Evolutionary conservation across 2,329 filamentous ascomycete genomes (phyloP).

Genomic region (Calonectria pteridis): DNA sequence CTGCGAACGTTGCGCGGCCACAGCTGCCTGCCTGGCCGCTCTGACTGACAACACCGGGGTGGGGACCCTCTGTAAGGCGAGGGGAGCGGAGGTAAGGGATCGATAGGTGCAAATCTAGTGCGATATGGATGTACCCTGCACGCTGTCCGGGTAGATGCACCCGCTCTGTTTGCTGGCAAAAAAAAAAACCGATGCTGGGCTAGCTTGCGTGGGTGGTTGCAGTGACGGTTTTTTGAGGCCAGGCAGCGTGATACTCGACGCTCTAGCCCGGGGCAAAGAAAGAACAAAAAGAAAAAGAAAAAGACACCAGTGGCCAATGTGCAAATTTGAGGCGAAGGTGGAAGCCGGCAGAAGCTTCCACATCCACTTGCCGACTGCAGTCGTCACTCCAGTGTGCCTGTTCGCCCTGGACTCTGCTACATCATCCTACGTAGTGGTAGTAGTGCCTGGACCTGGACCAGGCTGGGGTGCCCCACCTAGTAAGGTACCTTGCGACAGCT

Average conservation of each 20-base stretch:
- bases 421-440: constrained; percentile 40
- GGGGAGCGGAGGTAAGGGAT: constrained; percentile 3
- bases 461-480: constrained; percentile 27
- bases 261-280: neutral
- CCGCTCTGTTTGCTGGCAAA: constrained; percentile 4
- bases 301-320: constrained; percentile 1
- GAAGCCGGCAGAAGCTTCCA: constrained; percentile 51
- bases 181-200: neutral
- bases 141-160: neutral
- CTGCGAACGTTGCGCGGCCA: constrained; percentile 37
- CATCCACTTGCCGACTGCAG: constrained; percentile 32
- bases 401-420: constrained; percentile 31
- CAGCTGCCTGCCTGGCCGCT: constrained; percentile 36
- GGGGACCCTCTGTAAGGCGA: constrained; percentile 4
- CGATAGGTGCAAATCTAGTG: neutral
- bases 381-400: constrained; percentile 45
- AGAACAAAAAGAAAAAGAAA: no score
- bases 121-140: constrained; percentile 5
- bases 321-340: constrained; percentile 26
- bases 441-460: constrained; percentile 20
- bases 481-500: constrained; percentile 31
- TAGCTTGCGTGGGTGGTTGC: neutral
- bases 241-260: neutral
- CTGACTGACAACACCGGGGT: constrained; percentile 15
- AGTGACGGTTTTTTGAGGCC: neutral